Evolutionary conservation across 352 stramenopile genomes (phyloP), one percentile per base, ranked within the genome.

Genomic region (Phytophthora citrophthora): DNA sequence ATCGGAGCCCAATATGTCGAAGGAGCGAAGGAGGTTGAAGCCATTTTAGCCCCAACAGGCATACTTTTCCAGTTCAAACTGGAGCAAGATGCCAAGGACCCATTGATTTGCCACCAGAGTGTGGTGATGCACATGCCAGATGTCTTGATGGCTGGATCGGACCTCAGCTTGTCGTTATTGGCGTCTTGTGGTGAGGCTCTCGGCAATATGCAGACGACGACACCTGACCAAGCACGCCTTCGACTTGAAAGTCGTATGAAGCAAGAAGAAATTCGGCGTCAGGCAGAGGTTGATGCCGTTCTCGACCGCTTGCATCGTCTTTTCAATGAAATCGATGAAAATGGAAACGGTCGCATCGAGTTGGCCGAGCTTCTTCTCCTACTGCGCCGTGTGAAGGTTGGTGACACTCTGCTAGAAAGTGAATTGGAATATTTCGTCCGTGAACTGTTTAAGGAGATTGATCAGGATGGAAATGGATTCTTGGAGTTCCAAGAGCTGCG

Each of bases 401-500:
- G 81, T 6, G 78, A 87, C 27, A 83, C 76, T 7, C 61, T 93
- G 16, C 55, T 93, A 5, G 76, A 87, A 67, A 80, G 72, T 26
- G 83, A 93, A 41, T 58, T 93, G 23, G 71, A 88, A 44, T 73
- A 87, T 34, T 87, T 93, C 27, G 82, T 85, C 26, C 72, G 75
- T 38, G 76, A 79, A 20, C 45, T 93, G n/a, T 91, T 91, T 45
- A 84, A 89, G 34, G 91, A 97, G 52, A 98, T 98, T 58, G 94
- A 98, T 62, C 94, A 95, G 54, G 91, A 98, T 59, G 83, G 79
- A 5, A 93, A 84, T 16, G 93, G 95, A 0, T 88, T 87, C 46
- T 90, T 98, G 24, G 95, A 98, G 67, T 99, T 99, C 64, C 91
- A 98, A 29, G 95, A 98, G 61, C 96, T 99, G 48, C 74, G 97